Percentiles rank a stretch among this genome's conserved stretches.
These are phyloP conservation scores for Malus sylvestris DNA, from an alignment of 306 rosid species.

Conservation along the genomic window DNA sequence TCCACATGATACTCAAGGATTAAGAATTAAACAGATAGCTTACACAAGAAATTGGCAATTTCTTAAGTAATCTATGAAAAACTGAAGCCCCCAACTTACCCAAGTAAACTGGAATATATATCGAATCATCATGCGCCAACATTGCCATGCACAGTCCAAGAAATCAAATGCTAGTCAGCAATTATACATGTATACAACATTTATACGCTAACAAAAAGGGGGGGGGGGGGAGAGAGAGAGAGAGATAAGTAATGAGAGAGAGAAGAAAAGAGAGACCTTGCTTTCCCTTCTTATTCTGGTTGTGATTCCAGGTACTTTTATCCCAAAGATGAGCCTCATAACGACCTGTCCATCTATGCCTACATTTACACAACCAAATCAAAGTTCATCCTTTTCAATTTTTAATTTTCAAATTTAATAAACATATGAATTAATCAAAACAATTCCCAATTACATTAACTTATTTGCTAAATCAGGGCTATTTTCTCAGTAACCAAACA, in stretches of 20 bases:
- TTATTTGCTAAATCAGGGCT: not conserved
- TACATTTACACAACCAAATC: slow-evolving; percentile 23
- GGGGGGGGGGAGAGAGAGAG: not conserved
- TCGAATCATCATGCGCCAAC: slow-evolving; percentile 22
- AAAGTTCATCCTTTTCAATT: not conserved
- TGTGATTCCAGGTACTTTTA: slow-evolving; percentile 98
- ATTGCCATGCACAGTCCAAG: slow-evolving; percentile 34
- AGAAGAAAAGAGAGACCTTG: slow-evolving; percentile 57
- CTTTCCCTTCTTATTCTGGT: slow-evolving; percentile 98
- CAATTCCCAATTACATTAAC: not conserved
- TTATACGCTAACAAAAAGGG: not conserved
- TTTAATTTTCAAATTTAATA: not conserved
- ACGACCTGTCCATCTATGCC: slow-evolving; percentile 99
- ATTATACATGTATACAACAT: not conserved
- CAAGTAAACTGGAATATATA: slow-evolving; percentile 70
- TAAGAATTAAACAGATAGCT: not conserved
- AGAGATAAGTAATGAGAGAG: slow-evolving; percentile 3
- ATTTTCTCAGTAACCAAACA: not conserved
- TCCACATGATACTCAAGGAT: slow-evolving; percentile 12
- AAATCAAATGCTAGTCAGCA: slow-evolving; percentile 29
- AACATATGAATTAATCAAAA: not conserved
- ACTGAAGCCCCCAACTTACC: slow-evolving; percentile 49
- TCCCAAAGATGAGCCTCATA: slow-evolving; percentile 99
- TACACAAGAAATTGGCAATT: not conserved
- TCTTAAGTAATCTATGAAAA: not conserved